Conservation (phyloP, 192 early-diverging fungal species). For the Coemansia sp. region DNA sequence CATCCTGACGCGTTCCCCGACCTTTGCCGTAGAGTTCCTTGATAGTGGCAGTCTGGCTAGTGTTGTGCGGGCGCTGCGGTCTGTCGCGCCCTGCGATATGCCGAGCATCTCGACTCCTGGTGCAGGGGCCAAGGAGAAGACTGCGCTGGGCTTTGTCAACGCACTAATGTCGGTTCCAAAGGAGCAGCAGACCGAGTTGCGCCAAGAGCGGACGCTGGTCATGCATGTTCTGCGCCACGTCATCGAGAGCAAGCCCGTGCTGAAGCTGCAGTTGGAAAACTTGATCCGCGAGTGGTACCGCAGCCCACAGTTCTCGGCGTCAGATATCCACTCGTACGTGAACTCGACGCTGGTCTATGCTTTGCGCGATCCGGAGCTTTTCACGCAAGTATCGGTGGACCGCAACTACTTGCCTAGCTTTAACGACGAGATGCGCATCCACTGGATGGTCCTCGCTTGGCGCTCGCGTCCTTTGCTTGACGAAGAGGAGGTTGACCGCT, state of each 20-base stretch:
- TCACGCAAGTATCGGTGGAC: conserved; percentile 64
- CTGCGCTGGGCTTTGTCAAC: conserved; percentile 42
- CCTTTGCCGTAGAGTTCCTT: conserved; percentile 68
- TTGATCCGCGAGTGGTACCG: conserved; percentile 78
- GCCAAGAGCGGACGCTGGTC: conserved; percentile 77
- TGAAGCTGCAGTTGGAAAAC: conserved; percentile 71
- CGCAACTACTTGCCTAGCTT: conserved; percentile 67
- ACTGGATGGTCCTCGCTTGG: conserved; percentile 62
- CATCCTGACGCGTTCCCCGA: conserved; percentile 75
- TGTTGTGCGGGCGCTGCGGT: conserved; percentile 39
- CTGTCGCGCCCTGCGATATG: conserved; percentile 17
- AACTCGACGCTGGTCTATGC: conserved; percentile 60
- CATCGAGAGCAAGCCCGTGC: conserved; percentile 70
- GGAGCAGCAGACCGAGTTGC: conserved; percentile 66
- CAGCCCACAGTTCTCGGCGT: conserved; percentile 64
- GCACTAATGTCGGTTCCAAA: conserved; percentile 66
- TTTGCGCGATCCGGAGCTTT: conserved; percentile 71
- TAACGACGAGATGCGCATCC: conserved; percentile 64
- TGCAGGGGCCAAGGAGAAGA: conserved; percentile 29
- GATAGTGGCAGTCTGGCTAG: conserved; percentile 64
- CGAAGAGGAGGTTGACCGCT: conserved; percentile 43
- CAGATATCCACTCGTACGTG: conserved; percentile 72
- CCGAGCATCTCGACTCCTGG: conserved; percentile 25
- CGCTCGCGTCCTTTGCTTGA: conserved; percentile 51
- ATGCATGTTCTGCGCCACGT: conserved; percentile 87